phyloP scores from a whole-genome alignment of 1,284 basidiomycete genomes.

The Fomitopsis pinicola region DNA sequence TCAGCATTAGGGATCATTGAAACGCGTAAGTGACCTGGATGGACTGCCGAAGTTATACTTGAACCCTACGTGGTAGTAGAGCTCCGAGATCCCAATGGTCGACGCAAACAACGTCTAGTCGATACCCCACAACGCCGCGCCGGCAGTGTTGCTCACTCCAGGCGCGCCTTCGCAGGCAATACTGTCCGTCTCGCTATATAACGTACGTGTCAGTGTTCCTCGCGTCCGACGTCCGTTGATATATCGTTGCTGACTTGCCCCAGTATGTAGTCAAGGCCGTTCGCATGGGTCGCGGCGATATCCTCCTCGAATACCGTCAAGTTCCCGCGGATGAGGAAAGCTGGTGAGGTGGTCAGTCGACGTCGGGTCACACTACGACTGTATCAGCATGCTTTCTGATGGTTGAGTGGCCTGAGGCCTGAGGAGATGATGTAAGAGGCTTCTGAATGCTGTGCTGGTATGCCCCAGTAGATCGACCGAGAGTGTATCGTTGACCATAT shows the following conservation, averaged over 20 bases:
- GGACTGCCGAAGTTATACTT: constrained; percentile 38
- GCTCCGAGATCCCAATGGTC: constrained; percentile 30
- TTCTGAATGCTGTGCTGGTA: no score
- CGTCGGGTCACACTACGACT: no score
- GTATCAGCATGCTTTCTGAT: no score
- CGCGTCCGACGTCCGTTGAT: background rate
- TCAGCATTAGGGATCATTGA: background rate
- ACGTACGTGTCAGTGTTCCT: no score
- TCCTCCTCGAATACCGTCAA: constrained; percentile 46
- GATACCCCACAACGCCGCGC: constrained; percentile 64
- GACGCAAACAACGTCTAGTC: constrained; percentile 56
- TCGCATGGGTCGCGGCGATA: constrained; percentile 39
- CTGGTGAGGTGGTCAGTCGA: no score
- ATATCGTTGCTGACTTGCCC: constrained; percentile 35
- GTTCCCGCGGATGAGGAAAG: constrained; percentile 45
- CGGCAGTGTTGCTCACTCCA: constrained; percentile 65
- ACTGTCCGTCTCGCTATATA: constrained; percentile 26
- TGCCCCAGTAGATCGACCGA: no score
- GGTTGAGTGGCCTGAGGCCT: no score
- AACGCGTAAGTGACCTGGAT: background rate
- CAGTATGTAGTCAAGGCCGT: constrained; percentile 53
- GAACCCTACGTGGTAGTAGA: constrained; percentile 41
- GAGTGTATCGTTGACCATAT: no score
- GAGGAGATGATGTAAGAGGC: no score
- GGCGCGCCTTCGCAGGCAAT: constrained; percentile 52